Evolutionary conservation across 495 filamentous ascomycete species (phyloP), one percentile per base, ranked within the genome.

Genomic region (Neurospora sp.): DNA sequence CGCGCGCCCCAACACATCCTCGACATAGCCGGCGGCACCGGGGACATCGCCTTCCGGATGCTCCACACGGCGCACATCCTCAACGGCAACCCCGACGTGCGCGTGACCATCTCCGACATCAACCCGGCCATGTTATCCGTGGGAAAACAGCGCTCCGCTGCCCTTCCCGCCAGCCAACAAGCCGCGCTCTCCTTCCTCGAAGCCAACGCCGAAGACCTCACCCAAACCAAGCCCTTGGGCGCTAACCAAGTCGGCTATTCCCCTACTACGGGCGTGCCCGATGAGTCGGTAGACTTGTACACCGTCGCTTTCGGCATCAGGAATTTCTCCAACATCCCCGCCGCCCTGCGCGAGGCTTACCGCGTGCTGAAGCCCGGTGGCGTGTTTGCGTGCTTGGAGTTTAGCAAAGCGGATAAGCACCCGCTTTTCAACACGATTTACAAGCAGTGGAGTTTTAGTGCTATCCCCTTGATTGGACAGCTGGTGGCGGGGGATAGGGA

Each of bases 301-400:
- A 99, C 96, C 3, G 95, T 98, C 9, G 96, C 97, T 4, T 99
- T 99, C 79, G 96, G 96, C 40, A 97, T 98, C 81, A 90, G 96
- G 69, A 99, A 99, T 82, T 98, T 99, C 85, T 95, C 92, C 70
- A 86, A 94, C 83, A 96, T 97, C 79, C 88, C 90, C 72, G 86
- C 85, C 0, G 96, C 96, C 0, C 84, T 99, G 37, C 78, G 86
- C 8, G 93, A 97, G 78, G 96, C 96, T 0, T 89, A 88, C 83
- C 89, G 96, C 3, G 94, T 99, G 10, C 87, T 99, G 8, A 95
- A 94, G 82, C 96, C 96, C 3, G 96, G 96, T 44, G 96, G 96
- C 76, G 91, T 98, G 0, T 98, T 99, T 83, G 95, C 96, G 5
- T 98, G 96, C 80, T 89, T 99, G 78, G 96, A 99, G 86, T 99